These are phyloP conservation scores for Leucogyrophana mollusca DNA, from an alignment of 768 basidiomycete genomes.

Conservation along the genomic window DNA sequence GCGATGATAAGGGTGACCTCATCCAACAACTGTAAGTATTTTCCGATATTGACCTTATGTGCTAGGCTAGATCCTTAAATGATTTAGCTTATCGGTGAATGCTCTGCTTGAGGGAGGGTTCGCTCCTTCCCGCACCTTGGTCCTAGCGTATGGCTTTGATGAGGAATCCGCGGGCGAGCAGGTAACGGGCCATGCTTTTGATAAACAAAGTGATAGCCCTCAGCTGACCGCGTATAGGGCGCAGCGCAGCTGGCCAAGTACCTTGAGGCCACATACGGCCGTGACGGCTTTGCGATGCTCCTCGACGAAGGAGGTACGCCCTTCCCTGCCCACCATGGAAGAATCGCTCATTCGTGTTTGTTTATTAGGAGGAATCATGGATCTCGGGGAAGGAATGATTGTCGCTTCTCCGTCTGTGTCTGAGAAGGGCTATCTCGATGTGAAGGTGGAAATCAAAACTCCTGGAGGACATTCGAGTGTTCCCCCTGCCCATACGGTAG, in stretches of 20 bases:
- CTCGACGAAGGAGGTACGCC: constrained; percentile 80
- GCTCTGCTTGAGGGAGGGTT: constrained; percentile 44
- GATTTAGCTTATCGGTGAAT: constrained; percentile 42
- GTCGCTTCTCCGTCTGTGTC: constrained; percentile 61
- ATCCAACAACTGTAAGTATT: constrained; percentile 24
- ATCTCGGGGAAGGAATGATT: constrained; percentile 14
- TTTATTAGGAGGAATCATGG: constrained; percentile 1
- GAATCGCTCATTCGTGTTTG: not conserved
- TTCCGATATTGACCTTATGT: not conserved
- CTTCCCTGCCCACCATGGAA: not conserved
- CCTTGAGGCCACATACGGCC: constrained; percentile 60
- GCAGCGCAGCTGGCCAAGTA: constrained; percentile 44
- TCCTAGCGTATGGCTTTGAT: constrained; percentile 48
- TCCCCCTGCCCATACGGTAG: constrained; percentile 74
- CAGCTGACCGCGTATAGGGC: constrained; percentile 35
- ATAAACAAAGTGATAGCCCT: not conserved
- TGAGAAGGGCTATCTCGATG: constrained; percentile 69
- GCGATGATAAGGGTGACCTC: constrained; percentile 70
- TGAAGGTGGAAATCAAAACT: constrained; percentile 57
- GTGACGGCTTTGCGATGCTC: constrained; percentile 67
- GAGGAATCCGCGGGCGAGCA: constrained; percentile 52
- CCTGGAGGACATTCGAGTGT: constrained; percentile 82
- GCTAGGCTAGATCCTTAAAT: not conserved
- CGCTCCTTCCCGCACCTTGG: constrained; percentile 41
- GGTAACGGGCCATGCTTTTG: constrained; percentile 21